These are phyloP conservation scores for Ambispora gerdemannii DNA, from an alignment of 192 early-diverging fungal genomes.

Conservation along the genomic window DNA sequence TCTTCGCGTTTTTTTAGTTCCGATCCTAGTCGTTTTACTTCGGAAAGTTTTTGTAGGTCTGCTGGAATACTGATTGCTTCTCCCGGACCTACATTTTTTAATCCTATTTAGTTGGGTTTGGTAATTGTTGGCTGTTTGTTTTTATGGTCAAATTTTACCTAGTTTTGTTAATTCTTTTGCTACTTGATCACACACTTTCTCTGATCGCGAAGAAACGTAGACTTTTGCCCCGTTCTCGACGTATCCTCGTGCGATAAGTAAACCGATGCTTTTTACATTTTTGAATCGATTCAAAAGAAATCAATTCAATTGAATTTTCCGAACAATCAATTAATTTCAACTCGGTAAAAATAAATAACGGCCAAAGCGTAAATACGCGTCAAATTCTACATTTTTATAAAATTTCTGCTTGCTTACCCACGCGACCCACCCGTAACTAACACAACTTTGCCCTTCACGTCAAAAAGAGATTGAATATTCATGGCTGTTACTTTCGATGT, in stretches of 20 bases:
- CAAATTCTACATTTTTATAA: too few relatives aligned
- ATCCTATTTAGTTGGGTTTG: too few relatives aligned
- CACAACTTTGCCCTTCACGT: slow-evolving; percentile 73
- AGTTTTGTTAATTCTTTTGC: slow-evolving; percentile 14
- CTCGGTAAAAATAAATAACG: too few relatives aligned
- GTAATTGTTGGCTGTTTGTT: neutral
- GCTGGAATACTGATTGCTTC: slow-evolving; percentile 65
- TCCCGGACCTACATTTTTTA: slow-evolving; percentile 53
- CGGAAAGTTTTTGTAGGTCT: slow-evolving; percentile 51
- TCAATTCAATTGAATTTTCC: neutral
- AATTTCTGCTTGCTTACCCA: neutral
- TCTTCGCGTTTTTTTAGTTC: slow-evolving; percentile 35
- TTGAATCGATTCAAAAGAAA: neutral
- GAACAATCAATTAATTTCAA: too few relatives aligned
- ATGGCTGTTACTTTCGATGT: too few relatives aligned
- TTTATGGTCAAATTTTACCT: neutral
- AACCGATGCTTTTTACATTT: slow-evolving; percentile 44
- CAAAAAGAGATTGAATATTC: slow-evolving; percentile 46
- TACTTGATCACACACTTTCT: slow-evolving; percentile 14
- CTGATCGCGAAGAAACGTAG: slow-evolving; percentile 76
- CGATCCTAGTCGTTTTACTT: slow-evolving; percentile 43
- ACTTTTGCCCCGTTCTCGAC: slow-evolving; percentile 87
- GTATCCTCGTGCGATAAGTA: slow-evolving; percentile 64
- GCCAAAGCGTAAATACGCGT: too few relatives aligned
- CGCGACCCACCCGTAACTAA: slow-evolving; percentile 72